Evolutionary conservation across 768 basidiomycete species (phyloP).

Genomic region (Neoboletus subvelutipes): DNA sequence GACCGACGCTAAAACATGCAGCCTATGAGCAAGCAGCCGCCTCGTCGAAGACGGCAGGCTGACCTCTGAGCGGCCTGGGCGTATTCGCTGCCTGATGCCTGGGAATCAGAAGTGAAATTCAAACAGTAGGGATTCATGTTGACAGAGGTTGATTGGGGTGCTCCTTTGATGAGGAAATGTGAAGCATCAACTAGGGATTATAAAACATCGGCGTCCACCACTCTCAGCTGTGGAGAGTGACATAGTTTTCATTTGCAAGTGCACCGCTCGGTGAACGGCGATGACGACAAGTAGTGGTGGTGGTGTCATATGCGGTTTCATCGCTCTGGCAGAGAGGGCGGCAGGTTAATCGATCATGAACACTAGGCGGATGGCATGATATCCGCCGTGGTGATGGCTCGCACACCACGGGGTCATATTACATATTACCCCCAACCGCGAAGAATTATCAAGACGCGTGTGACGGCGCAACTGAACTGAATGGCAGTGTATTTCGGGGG

Average conservation of each 20-base stretch:
- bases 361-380: constrained; percentile 20
- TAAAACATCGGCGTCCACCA: constrained; percentile 21
- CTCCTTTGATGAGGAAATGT: constrained; percentile 24
- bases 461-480: constrained; percentile 22
- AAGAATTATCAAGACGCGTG: constrained; percentile 21
- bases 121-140: constrained; percentile 18
- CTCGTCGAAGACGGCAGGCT: constrained; percentile 9
- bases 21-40: constrained; percentile 4
- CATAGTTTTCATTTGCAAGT: constrained; percentile 20
- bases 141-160: constrained; percentile 15
- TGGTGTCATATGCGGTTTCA: constrained; percentile 25
- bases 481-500: constrained; percentile 18
- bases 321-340: constrained; percentile 23
- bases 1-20: constrained; percentile 11
- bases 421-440: constrained; percentile 28
- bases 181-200: constrained; percentile 15
- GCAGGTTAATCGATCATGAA: constrained; percentile 21
- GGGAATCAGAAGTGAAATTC: constrained; percentile 4
- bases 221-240: constrained; percentile 17
- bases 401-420: constrained; percentile 27
- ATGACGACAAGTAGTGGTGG: constrained; percentile 24
- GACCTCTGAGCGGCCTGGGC: constrained; percentile 13
- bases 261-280: constrained; percentile 23
- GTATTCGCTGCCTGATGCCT: constrained; percentile 1
- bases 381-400: constrained; percentile 25